Evolutionary conservation across 306 rosid genomes (phyloP).

Genomic region (Purshia tridentata): DNA sequence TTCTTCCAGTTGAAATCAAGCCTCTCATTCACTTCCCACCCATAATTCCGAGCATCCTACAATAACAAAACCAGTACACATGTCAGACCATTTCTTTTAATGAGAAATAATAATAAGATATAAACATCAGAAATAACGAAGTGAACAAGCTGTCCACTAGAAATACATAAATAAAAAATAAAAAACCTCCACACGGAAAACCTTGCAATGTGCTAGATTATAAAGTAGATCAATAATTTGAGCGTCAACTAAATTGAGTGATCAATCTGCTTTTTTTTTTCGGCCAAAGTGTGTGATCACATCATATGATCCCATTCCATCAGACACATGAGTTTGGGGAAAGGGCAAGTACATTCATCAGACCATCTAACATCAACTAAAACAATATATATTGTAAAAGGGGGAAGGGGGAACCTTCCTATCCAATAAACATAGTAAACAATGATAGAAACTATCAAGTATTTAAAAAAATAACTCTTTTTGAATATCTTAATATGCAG

Average conservation of each 20-base stretch:
- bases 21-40: constrained; percentile 87
- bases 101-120: neutral
- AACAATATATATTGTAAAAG: neutral
- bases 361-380: neutral
- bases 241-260: neutral
- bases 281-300: neutral
- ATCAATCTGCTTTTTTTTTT: neutral
- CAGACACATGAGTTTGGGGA: neutral
- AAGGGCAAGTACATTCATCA: neutral
- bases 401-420: neutral
- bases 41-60: constrained; percentile 87
- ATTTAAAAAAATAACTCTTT: neutral
- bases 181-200: neutral
- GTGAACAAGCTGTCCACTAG: neutral
- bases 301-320: no score
- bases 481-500: neutral
- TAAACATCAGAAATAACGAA: neutral
- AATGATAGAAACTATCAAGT: neutral
- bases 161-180: neutral
- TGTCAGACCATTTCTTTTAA: constrained; percentile 8
- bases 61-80: constrained; percentile 24
- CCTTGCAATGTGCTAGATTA: neutral
- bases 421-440: neutral
- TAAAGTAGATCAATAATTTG: neutral
- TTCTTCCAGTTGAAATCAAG: constrained; percentile 92